Percentiles rank a stretch among this genome's conserved stretches.
phyloP scores from a whole-genome alignment of 352 stramenopile genomes.

The Pythium sp. region DNA sequence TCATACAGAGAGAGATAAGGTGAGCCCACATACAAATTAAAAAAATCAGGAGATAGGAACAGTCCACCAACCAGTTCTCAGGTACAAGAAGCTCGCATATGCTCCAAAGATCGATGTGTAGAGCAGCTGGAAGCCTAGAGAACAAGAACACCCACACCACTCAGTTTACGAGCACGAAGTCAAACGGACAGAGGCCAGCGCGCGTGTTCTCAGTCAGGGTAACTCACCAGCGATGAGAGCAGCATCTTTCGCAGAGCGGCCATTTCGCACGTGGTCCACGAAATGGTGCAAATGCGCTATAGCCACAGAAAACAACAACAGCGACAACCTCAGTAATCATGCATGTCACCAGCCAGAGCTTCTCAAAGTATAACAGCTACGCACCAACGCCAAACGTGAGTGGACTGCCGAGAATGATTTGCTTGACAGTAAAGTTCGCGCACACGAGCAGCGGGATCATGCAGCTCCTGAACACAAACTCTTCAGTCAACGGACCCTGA shows the following conservation, averaged over 20 bases:
- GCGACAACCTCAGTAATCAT: neutral
- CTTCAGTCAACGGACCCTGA: slow-evolving; percentile 91
- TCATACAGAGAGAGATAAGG: neutral
- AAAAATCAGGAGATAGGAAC: neutral
- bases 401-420: slow-evolving; percentile 86
- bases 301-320: slow-evolving; percentile 19
- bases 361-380: slow-evolving; percentile 22
- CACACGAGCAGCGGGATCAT: slow-evolving; percentile 91
- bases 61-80: slow-evolving; percentile 71
- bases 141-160: neutral
- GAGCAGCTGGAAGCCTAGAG: slow-evolving; percentile 89
- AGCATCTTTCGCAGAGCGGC: slow-evolving; percentile 63
- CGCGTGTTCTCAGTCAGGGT: neutral
- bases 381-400: slow-evolving; percentile 93
- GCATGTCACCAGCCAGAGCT: neutral
- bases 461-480: slow-evolving; percentile 95
- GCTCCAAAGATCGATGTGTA: slow-evolving; percentile 96
- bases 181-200: too few species aligned
- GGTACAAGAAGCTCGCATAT: slow-evolving; percentile 93
- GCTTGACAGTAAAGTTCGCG: slow-evolving; percentile 67
- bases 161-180: too few species aligned
- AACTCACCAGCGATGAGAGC: slow-evolving; percentile 72
- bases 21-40: neutral
- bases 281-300: slow-evolving; percentile 86
- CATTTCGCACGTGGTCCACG: slow-evolving; percentile 75